phyloP scores from a whole-genome alignment of 768 basidiomycete species.

The Mrakia hoshinonis region DNA sequence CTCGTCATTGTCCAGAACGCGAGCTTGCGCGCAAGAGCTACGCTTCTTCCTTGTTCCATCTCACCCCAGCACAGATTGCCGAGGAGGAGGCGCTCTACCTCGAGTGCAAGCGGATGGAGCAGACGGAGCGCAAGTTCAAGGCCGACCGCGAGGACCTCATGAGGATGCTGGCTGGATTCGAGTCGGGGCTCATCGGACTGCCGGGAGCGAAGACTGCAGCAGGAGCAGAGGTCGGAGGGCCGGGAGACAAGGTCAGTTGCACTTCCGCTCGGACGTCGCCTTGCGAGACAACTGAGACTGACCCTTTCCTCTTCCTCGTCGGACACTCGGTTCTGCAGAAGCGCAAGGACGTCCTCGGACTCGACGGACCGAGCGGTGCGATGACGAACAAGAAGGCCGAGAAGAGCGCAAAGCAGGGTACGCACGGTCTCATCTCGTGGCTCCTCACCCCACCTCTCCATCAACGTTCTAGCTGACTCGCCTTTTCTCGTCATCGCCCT shows the following conservation, averaged over 20 bases:
- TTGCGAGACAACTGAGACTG: neutral
- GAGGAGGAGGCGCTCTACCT: slow-evolving; percentile 93
- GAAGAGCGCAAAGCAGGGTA: slow-evolving; percentile 30
- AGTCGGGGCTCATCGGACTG: slow-evolving; percentile 33
- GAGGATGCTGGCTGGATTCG: slow-evolving; percentile 51
- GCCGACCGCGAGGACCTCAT: slow-evolving; percentile 80
- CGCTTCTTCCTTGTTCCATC: slow-evolving; percentile 70
- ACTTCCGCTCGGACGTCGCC: neutral
- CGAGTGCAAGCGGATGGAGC: slow-evolving; percentile 89
- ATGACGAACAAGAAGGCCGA: slow-evolving; percentile 33
- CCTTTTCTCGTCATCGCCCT: slow-evolving; percentile 16
- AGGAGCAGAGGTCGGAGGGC: slow-evolving; percentile 28
- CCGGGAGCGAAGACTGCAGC: slow-evolving; percentile 30
- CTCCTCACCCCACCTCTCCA: no score
- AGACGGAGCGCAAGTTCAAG: slow-evolving; percentile 78
- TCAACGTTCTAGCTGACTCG: slow-evolving; percentile 32
- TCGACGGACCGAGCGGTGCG: slow-evolving; percentile 16
- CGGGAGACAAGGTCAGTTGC: slow-evolving; percentile 37
- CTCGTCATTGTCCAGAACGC: slow-evolving; percentile 51
- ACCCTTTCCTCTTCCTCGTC: no score
- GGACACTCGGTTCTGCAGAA: slow-evolving; percentile 32
- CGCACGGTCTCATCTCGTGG: slow-evolving; percentile 1
- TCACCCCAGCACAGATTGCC: slow-evolving; percentile 78
- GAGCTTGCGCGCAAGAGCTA: slow-evolving; percentile 84
- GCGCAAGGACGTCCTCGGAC: slow-evolving; percentile 35